Evolutionary conservation across 257 asterid genomes (phyloP), one percentile per base, ranked within the genome.

Genomic region (Solanum virginianum): DNA sequence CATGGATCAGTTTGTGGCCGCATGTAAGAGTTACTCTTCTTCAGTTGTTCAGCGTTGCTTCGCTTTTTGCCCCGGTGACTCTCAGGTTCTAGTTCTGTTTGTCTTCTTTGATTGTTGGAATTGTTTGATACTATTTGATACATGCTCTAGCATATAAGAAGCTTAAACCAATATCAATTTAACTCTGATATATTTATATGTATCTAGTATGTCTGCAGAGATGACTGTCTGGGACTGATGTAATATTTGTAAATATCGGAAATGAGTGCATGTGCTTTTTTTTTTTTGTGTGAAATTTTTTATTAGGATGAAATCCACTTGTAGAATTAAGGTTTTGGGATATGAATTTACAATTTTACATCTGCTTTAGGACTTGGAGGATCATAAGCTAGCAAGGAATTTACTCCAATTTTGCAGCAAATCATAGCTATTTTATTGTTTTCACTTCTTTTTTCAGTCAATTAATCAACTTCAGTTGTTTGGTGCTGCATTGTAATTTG

Each of bases 21-120:
- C 97, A 4, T 92, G 90, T 72, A 96, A 93, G 88, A 83, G 89
- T 32, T 95, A 96, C 85, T 91, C 98, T 24, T 95, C 99, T 70
- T 90, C 98, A 2, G 97, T 96, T n/a, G 98, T 94, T 22, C 93
- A 90, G 57, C 92, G 97, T 41, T 96, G 99, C 91, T 96, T 96
- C 86, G 98, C 98, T 84, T 96, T 96, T 89, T 91, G 93, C 85
- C 98, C 98, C 5, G 98, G 94, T 18, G 99, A 96, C 88, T 91
- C 95, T 32, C 98, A 96, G 98, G 69, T 60, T 60, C 69, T 74
- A 85, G 53, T 79, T 17, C 63, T 53, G 14, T 17, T 13, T 45
- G 20, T 26, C 18, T 47, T 65, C 75, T 45, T 83, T 10, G 43
- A 17, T 70, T 54, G 24, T 55, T 36, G 63, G 11, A 57, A 51